Base-by-base conservation (phyloP, 1,284 basidiomycete species). In the Marasmius oreades region DNA sequence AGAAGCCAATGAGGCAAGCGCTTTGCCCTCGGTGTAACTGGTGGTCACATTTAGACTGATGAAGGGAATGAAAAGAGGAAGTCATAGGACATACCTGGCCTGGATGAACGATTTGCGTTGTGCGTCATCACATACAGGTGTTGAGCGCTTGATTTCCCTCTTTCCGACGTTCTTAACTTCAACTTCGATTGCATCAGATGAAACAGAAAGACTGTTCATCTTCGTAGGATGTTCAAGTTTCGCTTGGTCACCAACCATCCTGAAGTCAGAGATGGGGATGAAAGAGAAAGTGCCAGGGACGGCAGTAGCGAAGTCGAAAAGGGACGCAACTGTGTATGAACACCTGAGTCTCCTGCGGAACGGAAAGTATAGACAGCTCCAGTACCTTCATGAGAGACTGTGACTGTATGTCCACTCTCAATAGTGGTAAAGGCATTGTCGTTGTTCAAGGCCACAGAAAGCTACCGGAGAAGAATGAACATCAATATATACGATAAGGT, bases 381-480 rank as follows among this genome's bases (percentile, higher is more conserved):
- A 4, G 10, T 56, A 74, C 76, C 68, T 51, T 73, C 67, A 56
- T 77, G 77, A 36, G 64, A 64, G 50, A 74, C 72, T 24, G 69
- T 70, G 47, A 77, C 60, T 28, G 70, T 72, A 60, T 75, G 61
- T 16, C 76, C 76, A 18, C 75, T 70, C 18, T 67, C 65, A 59
- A 79, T 75, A 56, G 67, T 64, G 28, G 70, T 62, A 61, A 70
- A 79, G 1, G 75, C 71, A 55, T 66, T 67, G n/a, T 77, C 76
- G 53, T 73, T 72, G 36, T 56, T 59, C 55, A 77, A 63, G 18
- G 73, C 71, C 46, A 77, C 66, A 14, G 69, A 70, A 53, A 76
- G 56, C 70, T 73, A 62, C 11, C 18, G 8, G 44, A 45, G 18
- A 42, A 43, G 22, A 53, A 28, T 14, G 3, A 45, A 23, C 28